Conservation (phyloP, 78 protist genomes). For the Tieghemostelium lacteum region DNA sequence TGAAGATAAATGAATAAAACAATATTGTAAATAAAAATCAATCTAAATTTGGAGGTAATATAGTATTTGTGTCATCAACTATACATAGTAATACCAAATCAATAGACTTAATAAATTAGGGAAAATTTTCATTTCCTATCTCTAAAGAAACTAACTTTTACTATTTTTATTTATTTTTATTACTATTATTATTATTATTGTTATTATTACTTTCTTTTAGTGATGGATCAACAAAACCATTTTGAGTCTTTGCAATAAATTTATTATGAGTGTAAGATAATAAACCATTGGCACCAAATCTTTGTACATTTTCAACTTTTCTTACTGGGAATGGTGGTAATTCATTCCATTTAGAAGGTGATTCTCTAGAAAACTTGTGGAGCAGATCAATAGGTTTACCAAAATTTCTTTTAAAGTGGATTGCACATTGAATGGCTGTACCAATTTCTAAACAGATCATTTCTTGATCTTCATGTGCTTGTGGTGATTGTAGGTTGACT, state of each 20-base stretch:
- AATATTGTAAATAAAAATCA: no score
- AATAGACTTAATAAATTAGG: no score
- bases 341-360: constrained; percentile 12
- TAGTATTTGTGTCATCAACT: no score
- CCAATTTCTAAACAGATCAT: constrained; percentile 14
- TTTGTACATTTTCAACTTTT: constrained; percentile 15
- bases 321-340: constrained; percentile 41
- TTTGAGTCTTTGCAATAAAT: constrained; percentile 24
- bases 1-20: no score
- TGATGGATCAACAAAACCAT: constrained; percentile 22
- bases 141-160: no score
- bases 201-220: no score
- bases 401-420: background rate
- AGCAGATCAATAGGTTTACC: background rate
- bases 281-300: constrained; percentile 27
- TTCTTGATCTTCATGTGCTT: constrained; percentile 3
- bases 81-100: no score
- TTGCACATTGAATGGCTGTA: constrained; percentile 34
- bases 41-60: no score
- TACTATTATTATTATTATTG: background rate
- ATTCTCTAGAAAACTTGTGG: constrained; percentile 20
- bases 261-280: constrained; percentile 28
- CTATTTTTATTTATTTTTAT: no score
- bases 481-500: background rate
- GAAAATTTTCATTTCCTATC: no score